Base-by-base conservation (phyloP, 768 basidiomycete species). In the Cyclocybe cylindracea region DNA sequence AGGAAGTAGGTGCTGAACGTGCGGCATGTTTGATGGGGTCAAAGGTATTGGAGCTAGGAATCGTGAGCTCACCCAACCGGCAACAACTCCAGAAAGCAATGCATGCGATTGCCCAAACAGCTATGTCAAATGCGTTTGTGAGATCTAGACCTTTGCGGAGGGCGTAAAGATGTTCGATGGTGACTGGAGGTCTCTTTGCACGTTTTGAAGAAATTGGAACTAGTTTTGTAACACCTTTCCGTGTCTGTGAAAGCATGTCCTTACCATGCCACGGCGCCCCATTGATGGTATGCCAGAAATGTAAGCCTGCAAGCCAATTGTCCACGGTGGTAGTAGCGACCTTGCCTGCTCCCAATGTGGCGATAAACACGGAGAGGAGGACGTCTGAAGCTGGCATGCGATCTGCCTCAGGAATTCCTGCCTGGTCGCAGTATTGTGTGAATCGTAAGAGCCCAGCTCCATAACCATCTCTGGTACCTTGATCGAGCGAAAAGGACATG, bases 271-370 rank as follows among this genome's bases (percentile, higher is more conserved):
- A 74, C 0, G 45, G 43, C 4, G 70, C 70, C 10, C 60, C 63
- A 19, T 75, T 62, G 11, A 70, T 32, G 11, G 46, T 53, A 44
- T 77, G 73, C 70, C 74, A 77, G 5, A 64, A 60, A 2, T 67
- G 58, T 0, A 75, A 44, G 13, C 60, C 57, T 3, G 54, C 50
- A 60, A 62, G 29, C 67, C 71, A 70, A 5, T 61, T 67, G 7
- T 56, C 50, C n/a, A 71, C 53, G 1, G 67, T 64, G 8, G 48
- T 48, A 0, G 56, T 58, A 0, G 64, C 56, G 2, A 48, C 39
- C 0, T 44, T 16, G 0, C 68, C 63, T 0, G 63, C 55, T 1
- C 40, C 43, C 0, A 51, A 36, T 2, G 67, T 61, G 0, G 60
- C 46, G 32, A 47, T 46, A 33, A 74, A 76, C 7, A 56, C 44